phyloP scores from a whole-genome alignment of 305 asterid genomes.

The Stenogyne calaminthoides region DNA sequence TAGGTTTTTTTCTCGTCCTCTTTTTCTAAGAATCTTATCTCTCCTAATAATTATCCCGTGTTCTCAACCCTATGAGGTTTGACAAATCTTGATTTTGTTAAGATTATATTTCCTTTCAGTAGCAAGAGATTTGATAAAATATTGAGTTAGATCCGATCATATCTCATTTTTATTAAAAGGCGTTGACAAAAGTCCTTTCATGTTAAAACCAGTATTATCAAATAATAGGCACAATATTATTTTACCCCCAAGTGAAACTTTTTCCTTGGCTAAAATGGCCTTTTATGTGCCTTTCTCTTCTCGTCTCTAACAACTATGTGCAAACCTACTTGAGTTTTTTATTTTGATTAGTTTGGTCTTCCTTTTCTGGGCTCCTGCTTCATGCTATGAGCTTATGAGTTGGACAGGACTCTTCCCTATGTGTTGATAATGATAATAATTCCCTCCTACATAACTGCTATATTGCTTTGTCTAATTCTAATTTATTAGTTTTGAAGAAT shows the following conservation, averaged over 20 bases:
- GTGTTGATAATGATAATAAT: background rate
- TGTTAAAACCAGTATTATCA: background rate
- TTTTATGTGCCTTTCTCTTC: background rate
- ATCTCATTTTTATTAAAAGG: background rate
- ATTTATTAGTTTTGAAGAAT: background rate
- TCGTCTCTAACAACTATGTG: background rate
- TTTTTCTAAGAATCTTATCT: background rate
- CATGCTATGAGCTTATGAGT: slow-evolving; percentile 4
- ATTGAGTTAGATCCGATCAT: background rate
- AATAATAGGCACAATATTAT: background rate
- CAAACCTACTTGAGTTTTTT: background rate
- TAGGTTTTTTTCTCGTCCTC: background rate
- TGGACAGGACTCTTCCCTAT: background rate
- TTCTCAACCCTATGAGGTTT: background rate
- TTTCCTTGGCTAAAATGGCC: background rate
- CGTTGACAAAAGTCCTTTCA: background rate
- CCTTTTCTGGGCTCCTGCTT: background rate
- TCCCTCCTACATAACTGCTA: slow-evolving; percentile 3
- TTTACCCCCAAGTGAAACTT: background rate
- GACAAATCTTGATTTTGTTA: background rate
- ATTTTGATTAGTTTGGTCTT: background rate
- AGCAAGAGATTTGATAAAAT: background rate
- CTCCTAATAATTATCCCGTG: background rate
- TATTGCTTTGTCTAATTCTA: background rate
- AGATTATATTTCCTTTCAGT: background rate